Evolutionary conservation across 805 yeast species (phyloP), one percentile per base, ranked within the genome.

Genomic region (Teunomyces atbi): DNA sequence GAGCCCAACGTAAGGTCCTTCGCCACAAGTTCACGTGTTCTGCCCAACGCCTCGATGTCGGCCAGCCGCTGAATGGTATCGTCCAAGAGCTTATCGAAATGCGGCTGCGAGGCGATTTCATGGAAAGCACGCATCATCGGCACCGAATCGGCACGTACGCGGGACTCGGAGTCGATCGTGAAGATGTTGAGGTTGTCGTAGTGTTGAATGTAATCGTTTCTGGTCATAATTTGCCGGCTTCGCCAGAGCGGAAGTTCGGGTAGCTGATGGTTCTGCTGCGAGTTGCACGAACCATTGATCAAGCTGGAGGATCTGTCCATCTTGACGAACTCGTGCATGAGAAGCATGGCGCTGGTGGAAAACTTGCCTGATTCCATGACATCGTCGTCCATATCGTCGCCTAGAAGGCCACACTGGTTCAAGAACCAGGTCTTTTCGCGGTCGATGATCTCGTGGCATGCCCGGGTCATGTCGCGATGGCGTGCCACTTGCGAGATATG

Each of bases 91-190:
- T 82, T 77, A 38, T 84, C 83, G 53, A 88, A 88, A 6, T 84
- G 86, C 0, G 88, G 86, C 63, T 80, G 82, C 2, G 79, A 68
- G 1, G 84, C 83, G 43, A 88, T 84, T 59, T 88, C 95, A 48
- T 86, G 80, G 60, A 88, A 88, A 4, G 92, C 95, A 54, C 91
- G 76, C 95, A 88, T 86, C 95, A 88, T 87, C 1, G 92, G 91
- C 2, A 86, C 85, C 6, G 89, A 82, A 61, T 88, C 96, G 0
- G 96, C 92, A 29, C 86, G 69, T 2, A 88, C 96, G 44, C 78
- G 70, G 0, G 89, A 81, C 47, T 79, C 76, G 0, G 88, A 79
- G 64, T 88, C 94, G 45, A 88, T 81, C 2, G 95, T 85, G 64
- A 88, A 88, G 21, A 88, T 79, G 61, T 88, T 88, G 53, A 87